These are phyloP conservation scores for Secale cereale DNA, from an alignment of 176 grass and related monocot species.

Conservation along the genomic window DNA sequence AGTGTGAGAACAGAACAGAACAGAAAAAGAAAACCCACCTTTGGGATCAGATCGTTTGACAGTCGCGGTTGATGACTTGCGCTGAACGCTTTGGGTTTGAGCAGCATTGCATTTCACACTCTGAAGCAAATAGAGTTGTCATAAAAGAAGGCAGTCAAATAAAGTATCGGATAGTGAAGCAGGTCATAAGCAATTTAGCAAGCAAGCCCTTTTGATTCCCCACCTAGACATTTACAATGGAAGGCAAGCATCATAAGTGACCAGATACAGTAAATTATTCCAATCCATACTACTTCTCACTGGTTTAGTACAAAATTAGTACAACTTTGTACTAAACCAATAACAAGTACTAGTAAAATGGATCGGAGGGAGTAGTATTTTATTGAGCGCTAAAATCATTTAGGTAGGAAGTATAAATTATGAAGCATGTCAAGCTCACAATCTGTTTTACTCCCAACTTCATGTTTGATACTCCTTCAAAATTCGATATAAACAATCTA, in stretches of 20 bases:
- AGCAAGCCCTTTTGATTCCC: background rate
- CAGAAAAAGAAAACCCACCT: constrained; percentile 1
- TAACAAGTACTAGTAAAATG: too few relatives aligned
- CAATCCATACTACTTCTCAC: too few relatives aligned
- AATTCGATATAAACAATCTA: background rate
- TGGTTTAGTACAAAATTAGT: too few relatives aligned
- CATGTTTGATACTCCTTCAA: constrained; percentile 6
- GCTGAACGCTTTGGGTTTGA: constrained; percentile 52
- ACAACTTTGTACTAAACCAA: too few relatives aligned
- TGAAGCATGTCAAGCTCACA: background rate
- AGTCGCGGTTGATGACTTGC: constrained; percentile 49
- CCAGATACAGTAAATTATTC: background rate
- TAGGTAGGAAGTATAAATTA: background rate
- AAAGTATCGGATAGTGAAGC: background rate
- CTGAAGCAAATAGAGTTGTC: constrained; percentile 19
- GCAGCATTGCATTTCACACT: constrained; percentile 39
- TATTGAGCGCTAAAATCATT: background rate
- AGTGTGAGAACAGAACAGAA: background rate
- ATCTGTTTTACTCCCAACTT: background rate
- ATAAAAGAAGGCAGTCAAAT: background rate
- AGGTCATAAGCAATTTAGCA: background rate
- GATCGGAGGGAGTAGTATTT: too few relatives aligned
- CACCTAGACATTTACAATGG: background rate
- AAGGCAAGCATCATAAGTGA: constrained; percentile 2
- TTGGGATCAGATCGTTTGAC: constrained; percentile 46